Evolutionary conservation across 352 stramenopile genomes (phyloP), one percentile per base, ranked within the genome.

Genomic region (Globisporangium apiculatum): DNA sequence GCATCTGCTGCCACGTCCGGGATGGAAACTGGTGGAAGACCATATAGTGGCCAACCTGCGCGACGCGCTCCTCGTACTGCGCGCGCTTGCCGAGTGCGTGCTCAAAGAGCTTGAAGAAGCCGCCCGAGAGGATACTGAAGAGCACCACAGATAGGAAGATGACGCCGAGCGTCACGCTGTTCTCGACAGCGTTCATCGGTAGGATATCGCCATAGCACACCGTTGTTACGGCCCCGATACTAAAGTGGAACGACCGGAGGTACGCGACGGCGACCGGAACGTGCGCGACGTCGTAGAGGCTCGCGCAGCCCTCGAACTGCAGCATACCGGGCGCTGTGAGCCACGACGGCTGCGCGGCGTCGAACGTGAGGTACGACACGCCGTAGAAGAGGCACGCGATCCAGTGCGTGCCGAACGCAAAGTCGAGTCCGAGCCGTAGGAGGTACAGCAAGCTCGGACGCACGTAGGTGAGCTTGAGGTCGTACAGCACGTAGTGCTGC

Each of bases 61-160:
- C 69, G 48, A 88, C 73, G 18, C 69, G 70, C 56, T 88, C 74
- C 47, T 91, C 81, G 55, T 86, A 89, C 24, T 84, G 69, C 1
- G 80, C 76, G 35, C 76, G 73, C 3, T 76, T 69, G n/a, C 79
- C 79, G 11, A 91, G 51, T 24, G 88, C 76, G 63, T 82, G 83
- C 57, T 89, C 79, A 50, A 87, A 83, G 15, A 86, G 71, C 51
- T 86, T 77, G 60, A 79, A 83, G 48, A 89, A 87, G 7, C 75
- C 77, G 18, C 79, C 79, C 1, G 82, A 86, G 37, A 91, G 75
- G 61, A 91, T 83, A 37, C 82, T 79, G 53, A 89, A 91, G n/a
- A 85, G 66, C 38, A 52, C 67, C 49, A 91, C 68, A 0, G 78
- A 87, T 36, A 88, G 62, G 17, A 90, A 71, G 48, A 91, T 89